Conservation (phyloP, 2,329 filamentous ascomycete species). For the Colletotrichum tofieldiae region DNA sequence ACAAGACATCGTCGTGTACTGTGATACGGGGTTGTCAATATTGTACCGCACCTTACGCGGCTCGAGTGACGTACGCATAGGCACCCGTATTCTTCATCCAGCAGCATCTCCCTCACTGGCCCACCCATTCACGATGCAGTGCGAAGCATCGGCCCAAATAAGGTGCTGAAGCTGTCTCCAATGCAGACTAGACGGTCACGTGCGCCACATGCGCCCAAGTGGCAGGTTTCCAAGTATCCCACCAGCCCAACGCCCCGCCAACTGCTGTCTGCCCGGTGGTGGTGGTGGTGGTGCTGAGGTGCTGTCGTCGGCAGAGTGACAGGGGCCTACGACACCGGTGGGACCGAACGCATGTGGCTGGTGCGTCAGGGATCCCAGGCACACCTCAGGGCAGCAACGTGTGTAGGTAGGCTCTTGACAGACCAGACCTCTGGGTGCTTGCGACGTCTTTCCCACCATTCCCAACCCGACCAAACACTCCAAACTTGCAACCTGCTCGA, state of each 20-base stretch:
- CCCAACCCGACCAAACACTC: slow-evolving; percentile 18
- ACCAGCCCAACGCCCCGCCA: slow-evolving; percentile 32
- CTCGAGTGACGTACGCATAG: slow-evolving; percentile 36
- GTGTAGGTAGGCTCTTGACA: slow-evolving; percentile 33
- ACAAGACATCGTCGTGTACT: neutral
- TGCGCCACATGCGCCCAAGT: slow-evolving; percentile 16
- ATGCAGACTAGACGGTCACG: slow-evolving; percentile 19
- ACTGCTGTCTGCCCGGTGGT: slow-evolving; percentile 6
- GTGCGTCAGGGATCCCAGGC: slow-evolving; percentile 39
- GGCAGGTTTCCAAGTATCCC: neutral
- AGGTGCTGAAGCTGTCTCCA: slow-evolving; percentile 12
- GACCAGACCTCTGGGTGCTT: slow-evolving; percentile 28
- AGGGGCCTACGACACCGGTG: slow-evolving; percentile 37
- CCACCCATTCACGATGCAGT: neutral
- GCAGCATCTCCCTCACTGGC: neutral
- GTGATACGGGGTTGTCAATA: neutral
- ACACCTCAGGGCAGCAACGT: slow-evolving; percentile 30
- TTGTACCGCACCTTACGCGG: slow-evolving; percentile 13
- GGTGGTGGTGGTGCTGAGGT: neutral
- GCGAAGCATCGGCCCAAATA: neutral
- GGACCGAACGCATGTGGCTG: slow-evolving; percentile 37
- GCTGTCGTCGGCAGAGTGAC: slow-evolving; percentile 32
- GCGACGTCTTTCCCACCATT: slow-evolving; percentile 38
- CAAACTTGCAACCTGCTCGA: slow-evolving; percentile 19
- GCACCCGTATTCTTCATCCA: slow-evolving; percentile 21